Conservation (phyloP, 208 protist species). For the Leishmania turanica region DNA sequence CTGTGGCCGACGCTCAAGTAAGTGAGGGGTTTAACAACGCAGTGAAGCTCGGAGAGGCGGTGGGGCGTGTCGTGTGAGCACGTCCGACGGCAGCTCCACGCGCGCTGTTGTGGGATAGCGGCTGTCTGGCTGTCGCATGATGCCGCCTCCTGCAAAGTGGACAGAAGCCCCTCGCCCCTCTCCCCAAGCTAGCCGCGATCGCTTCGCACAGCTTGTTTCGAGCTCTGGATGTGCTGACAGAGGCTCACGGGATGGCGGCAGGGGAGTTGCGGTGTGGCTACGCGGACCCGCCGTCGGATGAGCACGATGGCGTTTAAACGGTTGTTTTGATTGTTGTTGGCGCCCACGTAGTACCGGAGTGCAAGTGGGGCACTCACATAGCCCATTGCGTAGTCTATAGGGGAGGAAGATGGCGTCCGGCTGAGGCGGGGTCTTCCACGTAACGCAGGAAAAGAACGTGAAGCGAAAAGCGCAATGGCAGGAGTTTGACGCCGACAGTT, state of each 20-base stretch:
- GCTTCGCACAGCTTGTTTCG: neutral
- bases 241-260: neutral
- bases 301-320: neutral
- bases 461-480: neutral
- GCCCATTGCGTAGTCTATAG: neutral
- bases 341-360: neutral
- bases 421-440: neutral
- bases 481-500: neutral
- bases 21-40: neutral
- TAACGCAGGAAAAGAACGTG: neutral
- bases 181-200: neutral
- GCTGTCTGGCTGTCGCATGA: neutral
- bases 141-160: neutral
- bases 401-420: neutral
- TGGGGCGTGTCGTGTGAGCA: neutral
- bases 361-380: neutral
- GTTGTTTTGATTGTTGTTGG: neutral
- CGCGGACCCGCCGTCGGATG: neutral
- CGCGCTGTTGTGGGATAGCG: neutral
- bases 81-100: neutral
- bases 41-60: neutral
- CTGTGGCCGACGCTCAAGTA: constrained; percentile 81
- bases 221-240: neutral
- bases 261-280: neutral
- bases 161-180: neutral